These are phyloP conservation scores for Vachellia collinsii DNA, from an alignment of 306 rosid genomes.

Conservation along the genomic window DNA sequence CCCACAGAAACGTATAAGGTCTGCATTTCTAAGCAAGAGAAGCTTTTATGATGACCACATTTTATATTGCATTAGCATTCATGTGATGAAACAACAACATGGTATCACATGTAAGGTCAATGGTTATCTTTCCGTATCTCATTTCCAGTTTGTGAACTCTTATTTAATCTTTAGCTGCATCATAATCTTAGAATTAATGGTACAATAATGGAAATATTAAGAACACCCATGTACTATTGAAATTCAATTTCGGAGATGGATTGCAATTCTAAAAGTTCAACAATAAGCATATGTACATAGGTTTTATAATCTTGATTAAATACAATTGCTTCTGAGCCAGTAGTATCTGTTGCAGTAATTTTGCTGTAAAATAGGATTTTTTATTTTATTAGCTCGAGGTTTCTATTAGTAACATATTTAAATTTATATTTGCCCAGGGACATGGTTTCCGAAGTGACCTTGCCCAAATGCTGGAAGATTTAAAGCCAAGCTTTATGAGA, in stretches of 20 bases:
- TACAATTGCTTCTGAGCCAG: background rate
- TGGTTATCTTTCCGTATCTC: background rate
- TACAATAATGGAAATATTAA: background rate
- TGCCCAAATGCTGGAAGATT: slow-evolving; percentile 46
- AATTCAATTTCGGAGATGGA: background rate
- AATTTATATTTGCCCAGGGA: slow-evolving; percentile 48
- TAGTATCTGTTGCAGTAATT: background rate
- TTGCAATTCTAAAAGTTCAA: slow-evolving; percentile 2
- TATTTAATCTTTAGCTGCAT: background rate
- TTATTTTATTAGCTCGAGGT: background rate
- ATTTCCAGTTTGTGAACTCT: background rate
- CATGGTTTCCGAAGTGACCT: slow-evolving; percentile 72
- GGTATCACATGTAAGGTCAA: background rate
- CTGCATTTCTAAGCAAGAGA: slow-evolving; percentile 4
- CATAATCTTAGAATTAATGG: background rate
- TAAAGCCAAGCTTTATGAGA: slow-evolving; percentile 65
- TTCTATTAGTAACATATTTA: slow-evolving; percentile 23
- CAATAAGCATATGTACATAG: background rate
- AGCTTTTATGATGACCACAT: background rate
- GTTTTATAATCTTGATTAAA: background rate
- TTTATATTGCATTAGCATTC: slow-evolving; percentile 20
- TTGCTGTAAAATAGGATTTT: background rate
- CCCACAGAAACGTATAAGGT: slow-evolving; percentile 38
- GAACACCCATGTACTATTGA: too few species aligned
- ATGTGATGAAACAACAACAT: background rate